A percentile compares a stretch with the other conserved stretches of the same genome.
These are phyloP conservation scores for Albatrellus ellisii DNA, from an alignment of 768 basidiomycete species.

Conservation along the genomic window DNA sequence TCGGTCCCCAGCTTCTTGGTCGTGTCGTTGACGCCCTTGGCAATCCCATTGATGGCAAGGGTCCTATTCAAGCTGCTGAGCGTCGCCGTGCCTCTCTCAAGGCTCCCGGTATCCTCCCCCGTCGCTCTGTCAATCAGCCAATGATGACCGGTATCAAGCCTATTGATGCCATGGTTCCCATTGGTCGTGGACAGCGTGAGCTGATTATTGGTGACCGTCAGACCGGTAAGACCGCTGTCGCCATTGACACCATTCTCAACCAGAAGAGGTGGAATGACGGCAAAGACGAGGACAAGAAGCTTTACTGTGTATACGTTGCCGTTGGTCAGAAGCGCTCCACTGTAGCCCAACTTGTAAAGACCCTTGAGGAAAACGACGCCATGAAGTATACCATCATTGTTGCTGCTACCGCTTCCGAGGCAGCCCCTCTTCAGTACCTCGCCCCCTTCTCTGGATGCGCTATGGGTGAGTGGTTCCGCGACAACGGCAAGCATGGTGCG, in stretches of 20 bases:
- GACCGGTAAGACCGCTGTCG: slow-evolving; percentile 98
- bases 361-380: slow-evolving; percentile 98
- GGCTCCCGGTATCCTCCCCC: slow-evolving; percentile 97
- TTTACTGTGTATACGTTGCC: slow-evolving; percentile 99
- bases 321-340: slow-evolving; percentile 99
- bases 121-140: slow-evolving; percentile 99
- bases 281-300: slow-evolving; percentile 91
- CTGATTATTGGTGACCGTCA: slow-evolving; percentile 99
- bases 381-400: slow-evolving; percentile 99
- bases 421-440: slow-evolving; percentile 97
- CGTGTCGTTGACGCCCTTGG: slow-evolving; percentile 99
- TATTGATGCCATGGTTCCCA: slow-evolving; percentile 99
- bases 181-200: slow-evolving; percentile 99
- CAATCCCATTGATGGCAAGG: slow-evolving; percentile 99
- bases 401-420: slow-evolving; percentile 98
- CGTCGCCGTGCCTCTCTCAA: slow-evolving; percentile 96
- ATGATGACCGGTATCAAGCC: slow-evolving; percentile 99
- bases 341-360: slow-evolving; percentile 98
- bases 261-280: slow-evolving; percentile 99
- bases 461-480: slow-evolving; percentile 99
- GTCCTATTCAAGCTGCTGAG: slow-evolving; percentile 86
- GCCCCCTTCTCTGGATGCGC: slow-evolving; percentile 99
- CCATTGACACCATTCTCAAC: slow-evolving; percentile 99
- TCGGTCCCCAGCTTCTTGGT: slow-evolving; percentile 92
- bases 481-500: slow-evolving; percentile 98